These are phyloP conservation scores for Wickerhamomyces bovis DNA, from an alignment of 805 yeast genomes.

Conservation along the genomic window DNA sequence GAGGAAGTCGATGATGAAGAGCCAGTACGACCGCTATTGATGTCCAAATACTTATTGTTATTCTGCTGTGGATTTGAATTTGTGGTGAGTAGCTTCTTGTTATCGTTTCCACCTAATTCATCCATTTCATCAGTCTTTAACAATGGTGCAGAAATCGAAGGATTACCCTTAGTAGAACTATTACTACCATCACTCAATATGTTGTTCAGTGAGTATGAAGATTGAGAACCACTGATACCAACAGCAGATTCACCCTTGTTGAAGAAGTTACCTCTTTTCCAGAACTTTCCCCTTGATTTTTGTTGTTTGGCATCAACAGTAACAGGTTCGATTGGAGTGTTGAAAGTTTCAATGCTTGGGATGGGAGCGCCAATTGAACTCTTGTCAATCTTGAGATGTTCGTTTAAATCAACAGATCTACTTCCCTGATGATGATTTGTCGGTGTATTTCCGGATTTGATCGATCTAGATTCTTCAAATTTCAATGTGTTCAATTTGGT, in stretches of 20 bases:
- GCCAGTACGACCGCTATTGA: conserved; percentile 2
- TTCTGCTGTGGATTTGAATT: conserved; percentile 6
- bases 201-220: conserved; percentile 14
- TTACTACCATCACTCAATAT: conserved; percentile 7
- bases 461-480: not conserved
- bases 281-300: conserved; percentile 26
- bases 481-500: conserved; percentile 19
- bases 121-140: conserved; percentile 28
- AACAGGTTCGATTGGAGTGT: not conserved
- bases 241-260: conserved; percentile 8
- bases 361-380: not conserved
- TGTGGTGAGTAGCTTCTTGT: conserved; percentile 23
- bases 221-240: conserved; percentile 16
- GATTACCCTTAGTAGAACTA: conserved; percentile 2
- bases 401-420: not conserved
- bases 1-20: conserved; percentile 6
- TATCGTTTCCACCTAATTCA: conserved; percentile 30
- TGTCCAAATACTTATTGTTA: conserved; percentile 12
- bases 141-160: conserved; percentile 32
- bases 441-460: not conserved
- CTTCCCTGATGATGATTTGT: not conserved
- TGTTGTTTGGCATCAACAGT: conserved; percentile 16
- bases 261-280: conserved; percentile 25
- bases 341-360: not conserved
- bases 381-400: conserved; percentile 3